These are phyloP conservation scores for Myriosclerotinia duriaeana DNA, from an alignment of 2,329 filamentous ascomycete genomes.

Conservation along the genomic window DNA sequence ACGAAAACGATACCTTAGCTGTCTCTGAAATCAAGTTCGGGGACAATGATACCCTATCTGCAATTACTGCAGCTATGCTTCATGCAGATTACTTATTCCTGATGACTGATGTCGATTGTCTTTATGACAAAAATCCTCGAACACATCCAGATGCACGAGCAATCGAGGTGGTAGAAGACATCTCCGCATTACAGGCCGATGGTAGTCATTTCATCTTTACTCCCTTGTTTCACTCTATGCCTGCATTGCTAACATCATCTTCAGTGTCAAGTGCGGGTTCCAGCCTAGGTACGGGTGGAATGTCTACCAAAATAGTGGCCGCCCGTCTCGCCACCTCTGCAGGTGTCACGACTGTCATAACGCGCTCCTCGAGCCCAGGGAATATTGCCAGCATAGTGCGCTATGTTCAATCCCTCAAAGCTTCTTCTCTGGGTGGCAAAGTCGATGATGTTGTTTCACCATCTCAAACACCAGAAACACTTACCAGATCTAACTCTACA, in stretches of 20 bases:
- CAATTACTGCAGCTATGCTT: slow-evolving; percentile 95
- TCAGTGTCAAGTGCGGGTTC: slow-evolving; percentile 85
- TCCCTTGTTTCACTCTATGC: not conserved
- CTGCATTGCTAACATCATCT: not conserved
- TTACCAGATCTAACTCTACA: slow-evolving; percentile 25
- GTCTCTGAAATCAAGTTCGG: slow-evolving; percentile 99
- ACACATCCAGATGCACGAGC: slow-evolving; percentile 80
- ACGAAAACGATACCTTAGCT: slow-evolving; percentile 95
- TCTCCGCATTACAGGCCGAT: slow-evolving; percentile 77
- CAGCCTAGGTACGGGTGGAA: slow-evolving; percentile 86
- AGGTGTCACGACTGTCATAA: slow-evolving; percentile 94
- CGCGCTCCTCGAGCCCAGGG: slow-evolving; percentile 85
- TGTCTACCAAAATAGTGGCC: slow-evolving; percentile 96
- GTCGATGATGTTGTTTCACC: slow-evolving; percentile 26
- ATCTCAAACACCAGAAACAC: slow-evolving; percentile 28
- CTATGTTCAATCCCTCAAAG: slow-evolving; percentile 67
- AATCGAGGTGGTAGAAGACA: slow-evolving; percentile 91
- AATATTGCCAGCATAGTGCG: slow-evolving; percentile 86
- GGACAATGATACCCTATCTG: slow-evolving; percentile 95
- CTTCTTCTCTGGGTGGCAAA: slow-evolving; percentile 30
- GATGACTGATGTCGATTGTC: slow-evolving; percentile 97
- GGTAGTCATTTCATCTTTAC: slow-evolving; percentile 45
- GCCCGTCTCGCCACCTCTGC: slow-evolving; percentile 89
- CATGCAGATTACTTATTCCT: slow-evolving; percentile 95
- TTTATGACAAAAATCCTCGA: slow-evolving; percentile 94